phyloP scores from a whole-genome alignment of 2,329 filamentous ascomycete species.

The Macroventuria anomochaeta region DNA sequence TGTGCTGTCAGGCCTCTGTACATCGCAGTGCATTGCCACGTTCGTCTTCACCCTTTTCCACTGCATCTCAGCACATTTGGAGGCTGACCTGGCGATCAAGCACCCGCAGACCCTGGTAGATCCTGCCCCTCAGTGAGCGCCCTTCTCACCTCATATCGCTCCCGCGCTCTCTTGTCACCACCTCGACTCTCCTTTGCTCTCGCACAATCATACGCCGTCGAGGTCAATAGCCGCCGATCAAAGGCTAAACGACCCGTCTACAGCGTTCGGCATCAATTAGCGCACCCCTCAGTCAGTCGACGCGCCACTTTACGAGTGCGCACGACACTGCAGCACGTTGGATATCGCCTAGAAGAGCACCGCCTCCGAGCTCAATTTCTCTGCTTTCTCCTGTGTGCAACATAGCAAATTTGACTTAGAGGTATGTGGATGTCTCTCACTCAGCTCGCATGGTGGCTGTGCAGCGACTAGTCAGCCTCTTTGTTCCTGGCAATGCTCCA shows the following conservation, averaged over 20 bases:
- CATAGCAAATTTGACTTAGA: constrained; percentile 2
- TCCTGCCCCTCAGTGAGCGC: constrained; percentile 23
- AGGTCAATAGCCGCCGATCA: constrained; percentile 9
- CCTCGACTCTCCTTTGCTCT: constrained; percentile 4
- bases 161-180: constrained; percentile 15
- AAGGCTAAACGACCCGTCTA: constrained; percentile 11
- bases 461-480: constrained; percentile 8
- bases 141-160: constrained; percentile 10
- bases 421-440: constrained; percentile 8
- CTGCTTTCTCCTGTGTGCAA: background rate
- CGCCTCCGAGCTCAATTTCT: constrained; percentile 1
- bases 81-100: constrained; percentile 27
- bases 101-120: constrained; percentile 21
- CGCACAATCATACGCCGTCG: constrained; percentile 11
- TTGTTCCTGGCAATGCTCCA: constrained; percentile 11
- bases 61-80: constrained; percentile 1
- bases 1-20: constrained; percentile 10
- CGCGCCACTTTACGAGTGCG: constrained; percentile 13
- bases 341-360: constrained; percentile 2
- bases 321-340: constrained; percentile 6
- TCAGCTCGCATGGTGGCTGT: constrained; percentile 11
- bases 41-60: constrained; percentile 5
- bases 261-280: constrained; percentile 12
- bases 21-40: constrained; percentile 18
- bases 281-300: constrained; percentile 20